These are phyloP conservation scores for Xylaria venustula DNA, from an alignment of 495 filamentous ascomycete species.

Conservation along the genomic window DNA sequence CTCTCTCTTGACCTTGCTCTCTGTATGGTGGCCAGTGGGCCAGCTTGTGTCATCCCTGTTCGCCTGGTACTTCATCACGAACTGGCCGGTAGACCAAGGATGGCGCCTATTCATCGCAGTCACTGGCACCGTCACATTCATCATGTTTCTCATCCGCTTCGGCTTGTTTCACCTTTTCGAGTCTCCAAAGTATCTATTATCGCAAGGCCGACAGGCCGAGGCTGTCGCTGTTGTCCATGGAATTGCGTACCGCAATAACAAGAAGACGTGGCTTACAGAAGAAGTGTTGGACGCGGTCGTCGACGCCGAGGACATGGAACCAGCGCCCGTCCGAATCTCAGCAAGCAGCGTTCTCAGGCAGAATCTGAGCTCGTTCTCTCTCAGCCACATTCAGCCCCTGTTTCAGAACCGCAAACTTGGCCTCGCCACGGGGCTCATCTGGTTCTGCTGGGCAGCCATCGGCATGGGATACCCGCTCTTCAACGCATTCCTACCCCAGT, in stretches of 20 bases:
- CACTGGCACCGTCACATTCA: conserved; percentile 70
- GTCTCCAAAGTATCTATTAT: conserved; percentile 79
- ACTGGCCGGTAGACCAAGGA: conserved; percentile 68
- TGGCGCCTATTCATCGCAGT: conserved; percentile 76
- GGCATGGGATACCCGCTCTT: conserved; percentile 71
- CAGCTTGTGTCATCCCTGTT: conserved; percentile 67
- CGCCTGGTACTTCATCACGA: conserved; percentile 76
- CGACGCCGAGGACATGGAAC: conserved; percentile 29
- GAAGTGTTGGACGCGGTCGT: conserved; percentile 56
- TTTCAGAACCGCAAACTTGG: conserved; percentile 48
- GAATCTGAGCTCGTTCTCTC: conserved; percentile 42
- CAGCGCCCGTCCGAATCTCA: conserved; percentile 24
- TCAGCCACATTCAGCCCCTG: conserved; percentile 45
- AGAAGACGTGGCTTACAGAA: conserved; percentile 61
- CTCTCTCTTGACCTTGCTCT: conserved; percentile 72
- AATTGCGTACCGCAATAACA: conserved; percentile 67
- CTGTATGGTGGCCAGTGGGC: conserved; percentile 79
- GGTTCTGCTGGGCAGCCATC: conserved; percentile 57
- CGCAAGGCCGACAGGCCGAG: conserved; percentile 68
- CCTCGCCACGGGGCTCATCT: conserved; percentile 51
- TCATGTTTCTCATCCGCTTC: conserved; percentile 71
- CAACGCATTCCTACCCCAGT: conserved; percentile 82
- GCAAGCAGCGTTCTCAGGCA: conserved; percentile 36
- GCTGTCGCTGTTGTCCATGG: conserved; percentile 76
- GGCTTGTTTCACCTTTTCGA: conserved; percentile 80